These are phyloP conservation scores for Lepidium campestre DNA, from an alignment of 441 rosid genomes.

Conservation along the genomic window DNA sequence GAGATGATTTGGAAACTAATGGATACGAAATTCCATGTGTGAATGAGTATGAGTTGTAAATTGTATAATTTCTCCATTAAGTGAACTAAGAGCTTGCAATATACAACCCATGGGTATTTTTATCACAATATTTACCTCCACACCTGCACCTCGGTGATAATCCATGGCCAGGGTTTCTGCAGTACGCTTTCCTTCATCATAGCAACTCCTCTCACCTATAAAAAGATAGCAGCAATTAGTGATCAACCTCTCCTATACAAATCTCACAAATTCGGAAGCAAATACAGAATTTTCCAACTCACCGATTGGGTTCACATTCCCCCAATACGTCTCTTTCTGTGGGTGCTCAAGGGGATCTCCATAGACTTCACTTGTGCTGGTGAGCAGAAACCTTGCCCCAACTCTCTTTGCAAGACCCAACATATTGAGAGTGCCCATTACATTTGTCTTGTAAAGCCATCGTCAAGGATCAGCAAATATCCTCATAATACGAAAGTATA, in stretches of 20 bases:
- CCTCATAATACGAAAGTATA: neutral
- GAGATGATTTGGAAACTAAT: neutral
- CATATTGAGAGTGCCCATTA: conserved; percentile 98
- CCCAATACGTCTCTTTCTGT: conserved; percentile 96
- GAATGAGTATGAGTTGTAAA: neutral
- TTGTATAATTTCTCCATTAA: neutral
- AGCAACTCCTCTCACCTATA: conserved; percentile 89
- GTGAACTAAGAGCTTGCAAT: neutral
- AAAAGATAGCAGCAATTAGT: conserved; percentile 10
- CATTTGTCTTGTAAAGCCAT: conserved; percentile 80
- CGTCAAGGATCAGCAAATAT: conserved; percentile 46
- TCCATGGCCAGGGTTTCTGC: conserved; percentile 93
- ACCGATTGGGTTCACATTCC: conserved; percentile 93
- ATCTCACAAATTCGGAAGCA: conserved; percentile 1
- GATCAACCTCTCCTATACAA: neutral
- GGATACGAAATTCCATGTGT: neutral
- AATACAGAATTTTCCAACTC: conserved; percentile 11
- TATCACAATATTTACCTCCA: conserved; percentile 50
- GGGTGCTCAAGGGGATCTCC: conserved; percentile 99
- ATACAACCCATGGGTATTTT: neutral
- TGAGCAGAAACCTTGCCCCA: conserved; percentile 88
- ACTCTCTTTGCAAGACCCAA: conserved; percentile 97
- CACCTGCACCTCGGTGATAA: conserved; percentile 87
- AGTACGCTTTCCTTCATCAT: conserved; percentile 93
- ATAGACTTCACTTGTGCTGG: conserved; percentile 96